A percentile compares a stretch with the other conserved stretches of the same genome.
phyloP scores from a whole-genome alignment of 768 basidiomycete species.

The Kwoniella europaea region DNA sequence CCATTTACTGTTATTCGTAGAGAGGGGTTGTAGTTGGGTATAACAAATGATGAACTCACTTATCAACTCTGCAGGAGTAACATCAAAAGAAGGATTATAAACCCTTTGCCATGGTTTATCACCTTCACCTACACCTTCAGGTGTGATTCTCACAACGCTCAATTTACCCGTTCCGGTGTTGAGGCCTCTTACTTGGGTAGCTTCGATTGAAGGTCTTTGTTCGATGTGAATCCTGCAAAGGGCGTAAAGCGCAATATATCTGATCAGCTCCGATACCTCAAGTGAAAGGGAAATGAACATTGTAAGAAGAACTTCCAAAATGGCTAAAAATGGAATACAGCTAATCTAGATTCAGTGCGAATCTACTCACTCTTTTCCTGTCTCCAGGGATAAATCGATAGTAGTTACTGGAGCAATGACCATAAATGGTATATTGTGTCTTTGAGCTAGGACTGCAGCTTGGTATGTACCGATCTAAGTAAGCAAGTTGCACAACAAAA shows the following conservation, averaged over 20 bases:
- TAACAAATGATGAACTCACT: slow-evolving; percentile 64
- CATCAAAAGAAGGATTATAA: slow-evolving; percentile 96
- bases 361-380: slow-evolving; percentile 68
- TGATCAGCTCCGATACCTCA: no score
- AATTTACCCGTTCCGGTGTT: slow-evolving; percentile 68
- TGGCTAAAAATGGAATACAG: no score
- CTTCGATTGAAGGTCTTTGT: slow-evolving; percentile 84
- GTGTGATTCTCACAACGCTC: slow-evolving; percentile 83
- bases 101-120: slow-evolving; percentile 55
- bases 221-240: slow-evolving; percentile 99
- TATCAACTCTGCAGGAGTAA: slow-evolving; percentile 90
- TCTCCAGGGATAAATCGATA: slow-evolving; percentile 77
- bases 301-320: no score
- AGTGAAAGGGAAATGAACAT: no score
- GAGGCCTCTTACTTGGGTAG: slow-evolving; percentile 82
- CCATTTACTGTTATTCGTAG: not conserved
- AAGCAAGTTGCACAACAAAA: not conserved
- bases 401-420: slow-evolving; percentile 93
- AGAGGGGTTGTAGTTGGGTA: not conserved
- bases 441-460: slow-evolving; percentile 81
- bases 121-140: slow-evolving; percentile 60
- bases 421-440: slow-evolving; percentile 87
- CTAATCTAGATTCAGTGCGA: no score
- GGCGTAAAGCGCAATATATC: no score
- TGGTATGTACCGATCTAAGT: slow-evolving; percentile 90